Evolutionary conservation across 129 eudicot genomes (phyloP).

Genomic region (Mikania micrantha): DNA sequence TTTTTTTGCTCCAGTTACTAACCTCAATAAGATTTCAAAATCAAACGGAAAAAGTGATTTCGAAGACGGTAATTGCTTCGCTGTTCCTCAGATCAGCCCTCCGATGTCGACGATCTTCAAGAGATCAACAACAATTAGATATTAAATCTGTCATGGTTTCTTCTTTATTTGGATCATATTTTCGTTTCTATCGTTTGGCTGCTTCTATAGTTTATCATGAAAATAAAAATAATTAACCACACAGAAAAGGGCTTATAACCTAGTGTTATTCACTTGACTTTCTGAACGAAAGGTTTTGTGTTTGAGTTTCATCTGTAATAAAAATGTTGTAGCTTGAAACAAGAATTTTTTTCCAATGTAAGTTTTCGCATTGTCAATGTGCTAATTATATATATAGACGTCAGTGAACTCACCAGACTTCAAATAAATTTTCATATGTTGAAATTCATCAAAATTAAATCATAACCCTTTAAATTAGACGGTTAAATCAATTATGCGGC

Average conservation of each 20-base stretch:
- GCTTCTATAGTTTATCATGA: background rate
- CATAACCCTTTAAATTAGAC: too few species aligned
- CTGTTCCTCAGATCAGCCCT: constrained; percentile 58
- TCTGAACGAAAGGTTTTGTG: too few species aligned
- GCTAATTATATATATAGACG: too few species aligned
- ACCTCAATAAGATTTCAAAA: constrained; percentile 15
- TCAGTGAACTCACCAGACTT: too few species aligned
- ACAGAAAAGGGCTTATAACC: background rate
- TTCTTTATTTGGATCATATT: background rate
- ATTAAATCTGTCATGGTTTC: background rate
- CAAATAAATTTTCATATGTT: too few species aligned
- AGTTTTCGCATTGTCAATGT: too few species aligned
- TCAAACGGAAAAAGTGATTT: constrained; percentile 21
- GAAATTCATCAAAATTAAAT: too few species aligned
- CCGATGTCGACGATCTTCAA: constrained; percentile 11
- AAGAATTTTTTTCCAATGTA: too few species aligned
- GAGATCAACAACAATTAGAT: constrained; percentile 37
- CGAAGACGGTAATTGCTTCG: constrained; percentile 37
- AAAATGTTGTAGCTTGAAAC: too few species aligned
- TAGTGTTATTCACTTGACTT: too few species aligned
- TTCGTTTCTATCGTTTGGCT: constrained; percentile 5
- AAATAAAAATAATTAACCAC: background rate
- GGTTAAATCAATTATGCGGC: too few species aligned
- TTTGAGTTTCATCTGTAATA: too few species aligned
- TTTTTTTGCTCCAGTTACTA: constrained; percentile 9